A percentile compares a stretch with the other conserved stretches of the same genome.
Evolutionary conservation across 352 stramenopile genomes (phyloP).

Genomic region (Phytophthora ramorum): DNA sequence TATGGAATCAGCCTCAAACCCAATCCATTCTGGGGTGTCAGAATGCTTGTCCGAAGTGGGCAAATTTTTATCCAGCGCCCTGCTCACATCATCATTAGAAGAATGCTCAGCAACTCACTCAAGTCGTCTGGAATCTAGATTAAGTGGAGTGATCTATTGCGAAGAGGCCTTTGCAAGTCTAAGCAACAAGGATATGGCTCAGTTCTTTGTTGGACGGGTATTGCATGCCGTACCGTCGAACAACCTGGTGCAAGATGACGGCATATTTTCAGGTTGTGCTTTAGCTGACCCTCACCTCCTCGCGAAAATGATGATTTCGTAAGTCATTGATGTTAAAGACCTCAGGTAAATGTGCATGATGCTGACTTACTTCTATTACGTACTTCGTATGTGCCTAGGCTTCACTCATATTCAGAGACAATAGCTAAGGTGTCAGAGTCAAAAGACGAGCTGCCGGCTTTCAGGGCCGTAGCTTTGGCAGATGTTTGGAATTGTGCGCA

Average conservation of each 20-base stretch:
- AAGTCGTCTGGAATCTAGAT: conserved; percentile 41
- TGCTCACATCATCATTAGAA: conserved; percentile 28
- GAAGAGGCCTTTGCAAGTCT: conserved; percentile 30
- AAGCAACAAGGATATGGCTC: conserved; percentile 26
- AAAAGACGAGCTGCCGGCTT: conserved; percentile 8
- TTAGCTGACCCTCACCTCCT: conserved; percentile 34
- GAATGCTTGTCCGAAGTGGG: conserved; percentile 25
- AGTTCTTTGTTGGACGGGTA: conserved; percentile 48
- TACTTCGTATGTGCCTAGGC: conserved; percentile 8
- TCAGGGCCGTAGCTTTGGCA: conserved; percentile 31
- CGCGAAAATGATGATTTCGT: conserved; percentile 24
- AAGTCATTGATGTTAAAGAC: conserved; percentile 3
- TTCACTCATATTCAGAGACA: conserved; percentile 27
- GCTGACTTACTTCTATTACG: conserved; percentile 8
- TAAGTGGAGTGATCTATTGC: conserved; percentile 42
- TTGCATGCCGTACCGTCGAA: conserved; percentile 37
- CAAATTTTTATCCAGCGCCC: conserved; percentile 44
- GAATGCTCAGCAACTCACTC: conserved; percentile 43
- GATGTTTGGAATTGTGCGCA: conserved; percentile 40
- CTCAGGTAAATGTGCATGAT: background rate
- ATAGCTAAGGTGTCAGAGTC: conserved; percentile 12
- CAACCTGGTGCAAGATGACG: conserved; percentile 36
- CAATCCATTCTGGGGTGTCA: conserved; percentile 1
- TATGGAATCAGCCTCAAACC: conserved; percentile 12
- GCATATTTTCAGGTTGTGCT: conserved; percentile 34